phyloP scores from a whole-genome alignment of 1,284 basidiomycete genomes.

The Fistulina hepatica region DNA sequence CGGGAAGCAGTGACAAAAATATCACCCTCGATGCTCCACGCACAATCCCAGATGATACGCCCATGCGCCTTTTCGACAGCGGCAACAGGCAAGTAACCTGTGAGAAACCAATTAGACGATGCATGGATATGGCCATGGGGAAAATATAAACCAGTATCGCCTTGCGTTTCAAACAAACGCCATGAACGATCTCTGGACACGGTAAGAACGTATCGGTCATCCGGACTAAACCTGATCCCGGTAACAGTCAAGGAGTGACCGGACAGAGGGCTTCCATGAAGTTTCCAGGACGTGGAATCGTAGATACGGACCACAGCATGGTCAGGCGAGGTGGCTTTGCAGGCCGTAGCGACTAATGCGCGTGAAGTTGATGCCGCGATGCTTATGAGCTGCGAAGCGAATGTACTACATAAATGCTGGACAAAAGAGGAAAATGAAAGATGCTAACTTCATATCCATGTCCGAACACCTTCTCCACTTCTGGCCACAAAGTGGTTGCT shows the following conservation, averaged over 20 bases:
- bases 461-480: slow-evolving; percentile 94
- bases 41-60: slow-evolving; percentile 93
- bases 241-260: slow-evolving; percentile 91
- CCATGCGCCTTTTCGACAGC: slow-evolving; percentile 81
- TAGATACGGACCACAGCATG: slow-evolving; percentile 88
- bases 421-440: slow-evolving; percentile 1
- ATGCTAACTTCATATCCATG: slow-evolving; percentile 91
- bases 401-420: slow-evolving; percentile 6
- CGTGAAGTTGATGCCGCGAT: slow-evolving; percentile 63
- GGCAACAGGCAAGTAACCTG: slow-evolving; percentile 52
- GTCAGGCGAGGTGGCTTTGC: slow-evolving; percentile 77
- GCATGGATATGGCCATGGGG: neutral
- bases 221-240: slow-evolving; percentile 77
- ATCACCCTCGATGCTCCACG: slow-evolving; percentile 66
- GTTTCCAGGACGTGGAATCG: slow-evolving; percentile 60
- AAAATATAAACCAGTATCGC: slow-evolving; percentile 27
- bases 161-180: slow-evolving; percentile 60
- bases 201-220: slow-evolving; percentile 70
- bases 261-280: slow-evolving; percentile 56
- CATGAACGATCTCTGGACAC: slow-evolving; percentile 91
- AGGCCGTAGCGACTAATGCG: slow-evolving; percentile 82
- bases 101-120: slow-evolving; percentile 4
- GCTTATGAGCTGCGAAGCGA: slow-evolving; percentile 51
- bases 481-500: slow-evolving; percentile 88
- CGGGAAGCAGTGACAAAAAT: slow-evolving; percentile 89